These are phyloP conservation scores for Ettlia oleoabundans DNA, from an alignment of 139 green algal species.

Conservation along the genomic window DNA sequence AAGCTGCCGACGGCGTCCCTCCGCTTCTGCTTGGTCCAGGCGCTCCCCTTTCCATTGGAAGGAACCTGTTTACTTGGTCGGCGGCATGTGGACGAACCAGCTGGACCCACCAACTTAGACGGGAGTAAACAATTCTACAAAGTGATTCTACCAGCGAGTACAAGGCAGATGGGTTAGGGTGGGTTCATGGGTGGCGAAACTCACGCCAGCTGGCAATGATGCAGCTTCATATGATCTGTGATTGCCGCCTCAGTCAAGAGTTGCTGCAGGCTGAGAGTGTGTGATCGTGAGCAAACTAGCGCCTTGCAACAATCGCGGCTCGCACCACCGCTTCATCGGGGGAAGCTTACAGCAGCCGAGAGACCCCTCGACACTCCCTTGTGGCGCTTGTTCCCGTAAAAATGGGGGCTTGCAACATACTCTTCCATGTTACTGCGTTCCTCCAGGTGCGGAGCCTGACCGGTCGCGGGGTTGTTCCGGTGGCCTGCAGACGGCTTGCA, in stretches of 20 bases:
- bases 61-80: neutral
- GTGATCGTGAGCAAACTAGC: neutral
- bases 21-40: neutral
- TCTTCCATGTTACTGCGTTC: neutral
- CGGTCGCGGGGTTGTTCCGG: too few relatives aligned
- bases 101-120: too few relatives aligned
- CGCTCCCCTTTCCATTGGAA: neutral
- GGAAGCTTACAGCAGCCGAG: too few relatives aligned
- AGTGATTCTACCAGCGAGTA: too few relatives aligned
- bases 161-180: neutral
- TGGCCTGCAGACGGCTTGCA: neutral
- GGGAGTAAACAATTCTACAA: too few relatives aligned
- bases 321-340: too few relatives aligned
- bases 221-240: neutral
- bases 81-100: neutral
- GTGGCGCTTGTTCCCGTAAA: neutral
- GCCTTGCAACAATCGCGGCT: neutral
- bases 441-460: neutral
- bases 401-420: conserved; percentile 1
- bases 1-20: neutral
- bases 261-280: neutral
- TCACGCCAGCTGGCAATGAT: neutral
- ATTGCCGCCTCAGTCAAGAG: neutral
- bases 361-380: neutral
- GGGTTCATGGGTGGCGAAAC: neutral